Conservation (phyloP, 1,284 basidiomycete genomes). For the Boletus smithii region DNA sequence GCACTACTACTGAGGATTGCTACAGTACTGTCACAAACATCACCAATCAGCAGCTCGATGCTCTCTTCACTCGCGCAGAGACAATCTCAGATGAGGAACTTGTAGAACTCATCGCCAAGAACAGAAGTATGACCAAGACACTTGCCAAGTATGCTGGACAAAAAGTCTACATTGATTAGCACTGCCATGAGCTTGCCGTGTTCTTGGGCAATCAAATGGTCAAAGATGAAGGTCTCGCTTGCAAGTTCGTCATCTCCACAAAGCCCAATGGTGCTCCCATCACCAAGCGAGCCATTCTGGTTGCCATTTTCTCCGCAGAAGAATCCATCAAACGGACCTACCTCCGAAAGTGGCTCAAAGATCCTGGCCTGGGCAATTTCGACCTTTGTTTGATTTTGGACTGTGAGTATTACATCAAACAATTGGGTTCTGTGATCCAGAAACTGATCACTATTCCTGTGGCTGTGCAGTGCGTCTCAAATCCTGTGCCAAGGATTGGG, state of each 20-base stretch:
- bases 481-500: constrained; percentile 93
- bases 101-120: constrained; percentile 97
- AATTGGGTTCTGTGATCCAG: constrained; percentile 96
- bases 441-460: constrained; percentile 99
- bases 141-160: constrained; percentile 92
- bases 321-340: constrained; percentile 87
- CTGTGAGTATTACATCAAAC: constrained; percentile 98
- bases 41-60: constrained; percentile 97
- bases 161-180: constrained; percentile 98
- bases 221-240: constrained; percentile 98
- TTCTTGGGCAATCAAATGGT: constrained; percentile 99
- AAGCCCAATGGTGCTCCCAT: constrained; percentile 93
- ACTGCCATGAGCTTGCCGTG: constrained; percentile 92
- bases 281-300: constrained; percentile 94
- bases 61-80: constrained; percentile 85
- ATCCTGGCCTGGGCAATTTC: constrained; percentile 84
- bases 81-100: constrained; percentile 89
- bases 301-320: constrained; percentile 98
- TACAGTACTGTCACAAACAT: constrained; percentile 93
- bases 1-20: constrained; percentile 90
- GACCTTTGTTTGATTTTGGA: constrained; percentile 94
- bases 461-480: constrained; percentile 95
- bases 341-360: constrained; percentile 95
- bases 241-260: constrained; percentile 98
- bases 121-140: constrained; percentile 97